A percentile compares a stretch with the other conserved stretches of the same genome.
Evolutionary conservation across 345 rosid genomes (phyloP).

Genomic region (Eucalyptus sp.): DNA sequence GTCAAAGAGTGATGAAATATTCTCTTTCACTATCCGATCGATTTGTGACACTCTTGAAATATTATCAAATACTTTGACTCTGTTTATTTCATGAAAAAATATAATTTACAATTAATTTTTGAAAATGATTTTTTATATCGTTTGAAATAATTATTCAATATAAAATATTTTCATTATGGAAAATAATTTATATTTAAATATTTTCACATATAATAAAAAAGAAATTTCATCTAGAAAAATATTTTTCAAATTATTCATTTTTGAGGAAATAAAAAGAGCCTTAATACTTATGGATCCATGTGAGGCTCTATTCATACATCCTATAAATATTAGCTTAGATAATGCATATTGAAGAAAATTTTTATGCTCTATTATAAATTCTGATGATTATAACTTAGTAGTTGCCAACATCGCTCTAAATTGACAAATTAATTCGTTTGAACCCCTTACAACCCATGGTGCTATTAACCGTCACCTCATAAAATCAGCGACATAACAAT

Average conservation of each 20-base stretch:
- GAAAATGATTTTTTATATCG: too few relatives aligned
- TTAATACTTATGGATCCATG: background rate
- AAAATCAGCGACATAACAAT: background rate
- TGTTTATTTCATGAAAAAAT: background rate
- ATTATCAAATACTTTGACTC: too few relatives aligned
- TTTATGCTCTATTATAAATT: background rate
- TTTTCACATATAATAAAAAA: too few relatives aligned
- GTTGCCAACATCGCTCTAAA: background rate
- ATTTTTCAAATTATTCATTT: too few relatives aligned
- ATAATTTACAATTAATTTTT: too few relatives aligned
- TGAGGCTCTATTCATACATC: background rate
- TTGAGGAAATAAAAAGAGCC: background rate
- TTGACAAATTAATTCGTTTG: background rate
- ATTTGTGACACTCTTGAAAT: background rate
- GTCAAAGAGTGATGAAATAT: background rate
- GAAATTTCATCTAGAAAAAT: too few relatives aligned
- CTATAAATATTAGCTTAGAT: background rate
- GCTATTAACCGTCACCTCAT: background rate
- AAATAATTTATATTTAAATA: too few relatives aligned
- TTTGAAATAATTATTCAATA: too few relatives aligned
- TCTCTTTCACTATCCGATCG: background rate
- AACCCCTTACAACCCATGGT: background rate
- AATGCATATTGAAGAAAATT: background rate
- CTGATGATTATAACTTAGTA: background rate
- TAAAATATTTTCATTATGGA: too few relatives aligned